phyloP scores from a whole-genome alignment of 352 stramenopile species.

The Peronospora belbahrii region DNA sequence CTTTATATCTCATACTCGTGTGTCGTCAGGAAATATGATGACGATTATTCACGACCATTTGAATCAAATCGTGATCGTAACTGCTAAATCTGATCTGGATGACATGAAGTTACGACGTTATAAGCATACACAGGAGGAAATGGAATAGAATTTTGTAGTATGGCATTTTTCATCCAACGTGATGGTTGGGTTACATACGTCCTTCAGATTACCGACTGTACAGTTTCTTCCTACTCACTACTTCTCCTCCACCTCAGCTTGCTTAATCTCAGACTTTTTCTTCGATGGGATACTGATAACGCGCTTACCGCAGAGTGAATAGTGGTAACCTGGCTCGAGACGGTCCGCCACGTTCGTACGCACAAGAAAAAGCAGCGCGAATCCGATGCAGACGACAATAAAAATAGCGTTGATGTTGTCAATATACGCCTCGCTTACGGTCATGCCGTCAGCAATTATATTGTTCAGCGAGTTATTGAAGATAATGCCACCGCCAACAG shows the following conservation, averaged over 20 bases:
- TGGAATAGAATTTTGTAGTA: too few relatives aligned
- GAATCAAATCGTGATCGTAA: too few relatives aligned
- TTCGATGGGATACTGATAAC: constrained; percentile 58
- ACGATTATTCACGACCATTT: background rate
- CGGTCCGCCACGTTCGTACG: constrained; percentile 61
- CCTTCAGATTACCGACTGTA: too few relatives aligned
- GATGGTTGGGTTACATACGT: too few relatives aligned
- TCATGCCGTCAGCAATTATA: constrained; percentile 34
- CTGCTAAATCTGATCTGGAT: background rate
- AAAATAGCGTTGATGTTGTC: constrained; percentile 72
- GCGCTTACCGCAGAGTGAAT: constrained; percentile 47
- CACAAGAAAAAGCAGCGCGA: constrained; percentile 51
- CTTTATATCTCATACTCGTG: too few relatives aligned
- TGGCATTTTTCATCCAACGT: too few relatives aligned
- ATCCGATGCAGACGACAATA: constrained; percentile 49
- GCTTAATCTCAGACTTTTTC: constrained; percentile 33
- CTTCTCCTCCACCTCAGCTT: too few relatives aligned
- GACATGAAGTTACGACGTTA: background rate
- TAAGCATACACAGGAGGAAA: too few relatives aligned
- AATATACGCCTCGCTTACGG: constrained; percentile 52
- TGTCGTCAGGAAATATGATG: too few relatives aligned
- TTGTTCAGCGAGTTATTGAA: constrained; percentile 55
- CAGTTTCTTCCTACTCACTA: too few relatives aligned
- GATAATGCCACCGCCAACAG: constrained; percentile 58
- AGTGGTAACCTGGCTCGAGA: constrained; percentile 64